These are phyloP conservation scores for Aspergillus sp. DNA, from an alignment of 2,329 filamentous ascomycete species.

Conservation along the genomic window DNA sequence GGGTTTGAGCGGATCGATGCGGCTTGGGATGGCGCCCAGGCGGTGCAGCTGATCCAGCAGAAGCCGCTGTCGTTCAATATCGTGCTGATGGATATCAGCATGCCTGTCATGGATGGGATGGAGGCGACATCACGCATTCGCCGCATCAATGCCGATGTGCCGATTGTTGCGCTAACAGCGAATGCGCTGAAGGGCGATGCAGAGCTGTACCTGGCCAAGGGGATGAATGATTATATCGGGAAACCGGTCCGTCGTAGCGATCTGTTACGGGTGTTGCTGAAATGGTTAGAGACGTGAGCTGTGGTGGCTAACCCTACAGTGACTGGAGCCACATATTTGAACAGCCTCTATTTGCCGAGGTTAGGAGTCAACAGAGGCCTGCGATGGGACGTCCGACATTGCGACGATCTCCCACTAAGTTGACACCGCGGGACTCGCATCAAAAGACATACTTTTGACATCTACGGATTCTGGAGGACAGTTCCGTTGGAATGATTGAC, in stretches of 20 bases:
- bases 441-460: neutral
- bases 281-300: neutral
- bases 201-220: slow-evolving; percentile 90
- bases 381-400: neutral
- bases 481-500: no score
- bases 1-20: slow-evolving; percentile 44
- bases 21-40: slow-evolving; percentile 46
- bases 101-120: slow-evolving; percentile 96
- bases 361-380: no score
- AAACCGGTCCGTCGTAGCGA: slow-evolving; percentile 91
- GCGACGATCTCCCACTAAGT: neutral
- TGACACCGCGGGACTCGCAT: no score
- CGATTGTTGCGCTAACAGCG: slow-evolving; percentile 88
- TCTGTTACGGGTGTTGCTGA: slow-evolving; percentile 57
- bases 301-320: neutral
- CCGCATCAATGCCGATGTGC: slow-evolving; percentile 83
- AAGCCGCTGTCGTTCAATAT: slow-evolving; percentile 67
- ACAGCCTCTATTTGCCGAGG: no score
- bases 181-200: slow-evolving; percentile 95
- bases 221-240: slow-evolving; percentile 96
- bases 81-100: slow-evolving; percentile 95
- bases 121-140: slow-evolving; percentile 90
- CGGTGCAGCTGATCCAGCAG: slow-evolving; percentile 42
- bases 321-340: neutral
- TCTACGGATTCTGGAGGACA: neutral